These are phyloP conservation scores for Sclerotinia subarctica DNA, from an alignment of 2,329 filamentous ascomycete genomes.

Conservation along the genomic window DNA sequence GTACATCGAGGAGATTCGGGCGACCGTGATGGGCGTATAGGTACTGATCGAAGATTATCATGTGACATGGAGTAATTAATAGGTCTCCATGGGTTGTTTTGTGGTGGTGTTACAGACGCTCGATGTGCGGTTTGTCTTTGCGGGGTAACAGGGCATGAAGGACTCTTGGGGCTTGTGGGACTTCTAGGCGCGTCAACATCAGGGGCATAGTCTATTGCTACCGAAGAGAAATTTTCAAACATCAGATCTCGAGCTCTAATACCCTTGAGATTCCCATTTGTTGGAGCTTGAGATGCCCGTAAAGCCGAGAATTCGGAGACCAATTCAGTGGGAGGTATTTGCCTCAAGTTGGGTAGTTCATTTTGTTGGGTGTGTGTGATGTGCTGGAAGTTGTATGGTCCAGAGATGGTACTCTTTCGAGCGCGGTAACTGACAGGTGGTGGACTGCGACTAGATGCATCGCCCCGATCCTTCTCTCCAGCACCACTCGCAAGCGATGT, in stretches of 20 bases:
- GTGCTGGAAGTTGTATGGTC: conserved; percentile 65
- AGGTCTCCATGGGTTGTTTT: conserved; percentile 45
- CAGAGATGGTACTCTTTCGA: conserved; percentile 48
- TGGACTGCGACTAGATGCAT: conserved; percentile 6
- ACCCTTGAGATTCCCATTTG: conserved; percentile 40
- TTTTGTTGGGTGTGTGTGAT: conserved; percentile 57
- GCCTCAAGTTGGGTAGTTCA: conserved; percentile 44
- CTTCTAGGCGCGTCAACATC: conserved; percentile 22
- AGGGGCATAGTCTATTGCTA: conserved; percentile 37
- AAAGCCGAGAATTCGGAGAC: conserved; percentile 46
- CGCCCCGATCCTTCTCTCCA: conserved; percentile 23
- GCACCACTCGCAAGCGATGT: conserved; percentile 23
- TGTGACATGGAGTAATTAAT: conserved; percentile 36
- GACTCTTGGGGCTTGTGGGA: conserved; percentile 21
- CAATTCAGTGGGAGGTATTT: conserved; percentile 43
- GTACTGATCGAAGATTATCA: conserved; percentile 40
- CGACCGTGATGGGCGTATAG: conserved; percentile 51
- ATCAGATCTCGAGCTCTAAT: conserved; percentile 44
- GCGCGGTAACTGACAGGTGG: conserved; percentile 11
- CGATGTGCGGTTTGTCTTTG: conserved; percentile 21
- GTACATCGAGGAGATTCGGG: conserved; percentile 42
- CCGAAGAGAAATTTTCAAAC: conserved; percentile 50
- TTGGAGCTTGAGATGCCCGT: conserved; percentile 41
- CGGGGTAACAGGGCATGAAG: conserved; percentile 26
- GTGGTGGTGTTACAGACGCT: conserved; percentile 15